Percentiles rank a stretch among this genome's conserved stretches.
Evolutionary conservation across 2,329 filamentous ascomycete species (phyloP).

Genomic region (Westerdykella aurantiaca): DNA sequence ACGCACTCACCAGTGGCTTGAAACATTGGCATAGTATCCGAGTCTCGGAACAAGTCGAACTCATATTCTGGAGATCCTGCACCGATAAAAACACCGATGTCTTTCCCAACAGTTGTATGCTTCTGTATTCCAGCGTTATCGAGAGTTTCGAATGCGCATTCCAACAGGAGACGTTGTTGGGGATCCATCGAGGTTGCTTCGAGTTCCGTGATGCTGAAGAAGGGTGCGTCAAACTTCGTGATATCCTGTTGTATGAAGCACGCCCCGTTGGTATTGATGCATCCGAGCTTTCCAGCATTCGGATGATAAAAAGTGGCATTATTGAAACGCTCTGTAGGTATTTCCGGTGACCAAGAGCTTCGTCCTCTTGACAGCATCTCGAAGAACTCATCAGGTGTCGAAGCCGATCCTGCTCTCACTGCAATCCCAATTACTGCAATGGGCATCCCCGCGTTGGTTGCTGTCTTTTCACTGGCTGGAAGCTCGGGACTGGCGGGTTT

Average conservation of each 20-base stretch:
- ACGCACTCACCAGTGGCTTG: constrained; percentile 19
- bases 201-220: constrained; percentile 16
- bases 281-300: constrained; percentile 10
- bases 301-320: constrained; percentile 36
- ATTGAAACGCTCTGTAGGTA: constrained; percentile 32
- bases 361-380: constrained; percentile 28
- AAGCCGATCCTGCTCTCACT: constrained; percentile 29
- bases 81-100: constrained; percentile 13
- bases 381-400: constrained; percentile 30
- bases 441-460: constrained; percentile 4
- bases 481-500: neutral
- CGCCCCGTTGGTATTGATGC: constrained; percentile 6
- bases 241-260: constrained; percentile 15
- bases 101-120: constrained; percentile 8
- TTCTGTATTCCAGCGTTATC: constrained; percentile 13
- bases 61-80: constrained; percentile 9
- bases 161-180: constrained; percentile 16
- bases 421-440: constrained; percentile 36
- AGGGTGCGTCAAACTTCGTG: constrained; percentile 16
- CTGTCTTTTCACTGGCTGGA: neutral
- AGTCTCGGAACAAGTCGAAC: constrained; percentile 7
- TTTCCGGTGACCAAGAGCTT: constrained; percentile 22
- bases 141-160: constrained; percentile 15
- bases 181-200: constrained; percentile 17
- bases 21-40: constrained; percentile 16